Conservation (phyloP, 1,284 basidiomycete genomes). For the Puccinia hordei region DNA sequence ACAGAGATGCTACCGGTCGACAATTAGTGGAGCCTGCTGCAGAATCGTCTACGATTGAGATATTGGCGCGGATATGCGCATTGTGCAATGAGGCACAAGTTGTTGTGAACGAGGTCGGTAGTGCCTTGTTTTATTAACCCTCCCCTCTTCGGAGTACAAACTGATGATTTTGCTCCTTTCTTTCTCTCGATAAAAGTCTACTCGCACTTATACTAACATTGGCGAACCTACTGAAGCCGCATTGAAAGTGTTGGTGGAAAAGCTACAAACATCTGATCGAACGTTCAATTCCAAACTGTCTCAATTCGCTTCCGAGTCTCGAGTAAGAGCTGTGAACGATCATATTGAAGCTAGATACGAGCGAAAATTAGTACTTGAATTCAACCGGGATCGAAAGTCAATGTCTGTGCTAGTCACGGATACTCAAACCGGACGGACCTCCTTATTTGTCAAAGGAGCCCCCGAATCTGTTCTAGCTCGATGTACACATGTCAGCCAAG, state of each 20-base stretch:
- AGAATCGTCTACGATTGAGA: conserved; percentile 49
- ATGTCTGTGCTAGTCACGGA: conserved; percentile 86
- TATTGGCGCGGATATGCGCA: conserved; percentile 80
- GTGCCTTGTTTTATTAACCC: not conserved
- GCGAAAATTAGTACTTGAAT: conserved; percentile 90
- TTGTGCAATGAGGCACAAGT: conserved; percentile 90
- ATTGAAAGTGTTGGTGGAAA: conserved; percentile 88
- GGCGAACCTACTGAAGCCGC: conserved; percentile 98
- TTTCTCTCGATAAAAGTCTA: conserved; percentile 66
- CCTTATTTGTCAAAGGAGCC: conserved; percentile 89
- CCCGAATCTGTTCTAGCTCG: conserved; percentile 91
- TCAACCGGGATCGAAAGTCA: conserved; percentile 96
- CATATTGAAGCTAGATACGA: conserved; percentile 74
- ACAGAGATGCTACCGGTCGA: conserved; percentile 30
- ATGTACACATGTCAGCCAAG: conserved; percentile 73
- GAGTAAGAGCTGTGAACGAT: conserved; percentile 76
- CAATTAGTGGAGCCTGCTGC: conserved; percentile 44
- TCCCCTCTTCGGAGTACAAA: conserved; percentile 31
- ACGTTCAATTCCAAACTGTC: conserved; percentile 65
- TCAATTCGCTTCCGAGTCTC: conserved; percentile 66
- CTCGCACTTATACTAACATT: conserved; percentile 75
- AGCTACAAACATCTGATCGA: conserved; percentile 64
- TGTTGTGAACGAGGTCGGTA: conserved; percentile 71
- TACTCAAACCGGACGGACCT: conserved; percentile 63
- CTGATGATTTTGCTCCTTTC: conserved; percentile 6